These are phyloP conservation scores for Cicer judaicum DNA, from an alignment of 306 rosid genomes.

Conservation along the genomic window DNA sequence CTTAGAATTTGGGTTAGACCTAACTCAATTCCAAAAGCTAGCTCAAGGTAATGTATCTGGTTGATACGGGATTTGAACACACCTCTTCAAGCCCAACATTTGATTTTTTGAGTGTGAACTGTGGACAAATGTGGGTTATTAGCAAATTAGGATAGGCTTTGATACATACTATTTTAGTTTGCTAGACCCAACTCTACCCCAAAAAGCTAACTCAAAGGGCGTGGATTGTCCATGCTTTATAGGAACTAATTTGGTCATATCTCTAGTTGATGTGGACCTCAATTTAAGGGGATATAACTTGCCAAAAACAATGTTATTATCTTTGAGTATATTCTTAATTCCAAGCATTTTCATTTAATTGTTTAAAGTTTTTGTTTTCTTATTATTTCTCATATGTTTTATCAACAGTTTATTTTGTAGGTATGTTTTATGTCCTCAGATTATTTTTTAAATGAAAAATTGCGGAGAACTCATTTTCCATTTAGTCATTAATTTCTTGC, in stretches of 20 bases:
- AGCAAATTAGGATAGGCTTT: background rate
- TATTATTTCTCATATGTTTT: background rate
- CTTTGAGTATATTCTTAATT: background rate
- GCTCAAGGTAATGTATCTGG: background rate
- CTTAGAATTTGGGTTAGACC: background rate
- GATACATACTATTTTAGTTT: background rate
- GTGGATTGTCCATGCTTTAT: background rate
- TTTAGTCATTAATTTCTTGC: constrained; percentile 2
- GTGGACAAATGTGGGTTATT: background rate
- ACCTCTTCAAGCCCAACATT: background rate
- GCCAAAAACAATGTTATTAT: background rate
- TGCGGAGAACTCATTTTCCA: background rate
- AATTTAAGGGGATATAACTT: background rate
- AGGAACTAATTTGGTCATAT: background rate
- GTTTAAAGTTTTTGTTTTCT: background rate
- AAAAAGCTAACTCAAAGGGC: background rate
- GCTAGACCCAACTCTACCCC: background rate
- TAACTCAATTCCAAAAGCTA: background rate
- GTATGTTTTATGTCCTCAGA: background rate
- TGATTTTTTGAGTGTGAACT: background rate
- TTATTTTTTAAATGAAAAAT: background rate
- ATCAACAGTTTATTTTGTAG: background rate
- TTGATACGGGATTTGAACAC: background rate
- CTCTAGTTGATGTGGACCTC: background rate
- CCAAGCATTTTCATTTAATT: background rate